Evolutionary conservation across 2,329 filamentous ascomycete species (phyloP).

Genomic region (Teratosphaeria nubilosa): DNA sequence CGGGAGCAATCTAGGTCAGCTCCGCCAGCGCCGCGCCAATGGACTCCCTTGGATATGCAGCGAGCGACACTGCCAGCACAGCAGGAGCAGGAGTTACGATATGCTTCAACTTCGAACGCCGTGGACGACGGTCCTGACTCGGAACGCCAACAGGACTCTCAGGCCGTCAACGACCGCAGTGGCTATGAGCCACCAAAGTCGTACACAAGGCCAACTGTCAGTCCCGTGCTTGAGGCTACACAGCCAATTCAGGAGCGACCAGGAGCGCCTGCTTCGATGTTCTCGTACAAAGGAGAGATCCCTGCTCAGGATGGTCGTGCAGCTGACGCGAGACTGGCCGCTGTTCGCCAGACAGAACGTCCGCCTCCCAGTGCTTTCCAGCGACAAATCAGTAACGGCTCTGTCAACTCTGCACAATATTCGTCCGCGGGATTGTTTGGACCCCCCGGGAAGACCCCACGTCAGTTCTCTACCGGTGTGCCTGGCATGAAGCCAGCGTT

Average conservation of each 20-base stretch:
- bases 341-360: constrained; percentile 1
- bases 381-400: background rate
- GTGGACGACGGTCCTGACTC: background rate
- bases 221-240: constrained; percentile 16
- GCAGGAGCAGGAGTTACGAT: background rate
- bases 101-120: background rate
- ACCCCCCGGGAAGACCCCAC: background rate
- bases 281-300: constrained; percentile 19
- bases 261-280: constrained; percentile 8
- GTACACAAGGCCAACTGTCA: constrained; percentile 14
- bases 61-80: background rate
- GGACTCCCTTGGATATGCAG: background rate
- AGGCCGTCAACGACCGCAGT: constrained; percentile 10
- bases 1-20: background rate
- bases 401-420: constrained; percentile 5
- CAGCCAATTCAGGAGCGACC: constrained; percentile 1
- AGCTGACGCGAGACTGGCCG: constrained; percentile 1
- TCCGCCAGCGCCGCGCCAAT: background rate
- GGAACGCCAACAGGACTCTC: background rate
- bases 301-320: constrained; percentile 9
- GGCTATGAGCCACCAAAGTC: constrained; percentile 13
- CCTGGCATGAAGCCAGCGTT: background rate
- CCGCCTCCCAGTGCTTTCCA: constrained; percentile 2
- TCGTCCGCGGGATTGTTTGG: constrained; percentile 2
- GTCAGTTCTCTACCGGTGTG: constrained; percentile 4